Evolutionary conservation across 495 filamentous ascomycete genomes (phyloP), one percentile per base, ranked within the genome.

Genomic region (Daldinia caldariorum): DNA sequence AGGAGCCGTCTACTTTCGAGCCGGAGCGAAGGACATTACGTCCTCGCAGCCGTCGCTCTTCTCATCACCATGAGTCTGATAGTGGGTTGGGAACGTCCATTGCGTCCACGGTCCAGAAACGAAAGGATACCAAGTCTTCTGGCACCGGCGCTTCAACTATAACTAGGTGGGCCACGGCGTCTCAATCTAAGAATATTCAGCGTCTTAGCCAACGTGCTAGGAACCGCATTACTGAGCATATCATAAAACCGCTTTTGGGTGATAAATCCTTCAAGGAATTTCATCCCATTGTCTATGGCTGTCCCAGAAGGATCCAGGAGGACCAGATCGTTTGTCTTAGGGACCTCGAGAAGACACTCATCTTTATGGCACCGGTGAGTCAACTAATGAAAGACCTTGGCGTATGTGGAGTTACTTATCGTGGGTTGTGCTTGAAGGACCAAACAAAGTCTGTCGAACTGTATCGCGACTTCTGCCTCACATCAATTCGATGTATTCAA

Each of bases 351-450:
- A 96, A 96, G 86, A 93, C 91, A 12, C 81, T 97, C 53, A 85
- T 97, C 70, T 92, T 90, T 78, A 84, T 94, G 66, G 92, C 94
- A 80, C 92, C 91, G 69, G 93, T 96, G 87, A 94, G 93, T 95
- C 79, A 80, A 70, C 76, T 79, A 59, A 57, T 73, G 37, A 76
- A 76, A 79, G 78, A 83, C 74, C 76, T 80, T 77, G 83, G 80
- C 74, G 80, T 83, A 73, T 82, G 84, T 82, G 82, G 80, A 80
- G 82, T 87, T 84, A 83, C 90, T 94, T 87, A 92, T 89, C 81
- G 79, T 79, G 82, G 71, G 74, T 80, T 83, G 80, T 78, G 81
- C 79, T 80, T 89, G 78, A 90, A 95, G 91, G 91, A 90, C 77
- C 90, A 87, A 69, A 85, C 92, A 69, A 86, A 86, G 71, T 84